Conservation (phyloP, 768 basidiomycete species). For the Hemileccinum impolitum region DNA sequence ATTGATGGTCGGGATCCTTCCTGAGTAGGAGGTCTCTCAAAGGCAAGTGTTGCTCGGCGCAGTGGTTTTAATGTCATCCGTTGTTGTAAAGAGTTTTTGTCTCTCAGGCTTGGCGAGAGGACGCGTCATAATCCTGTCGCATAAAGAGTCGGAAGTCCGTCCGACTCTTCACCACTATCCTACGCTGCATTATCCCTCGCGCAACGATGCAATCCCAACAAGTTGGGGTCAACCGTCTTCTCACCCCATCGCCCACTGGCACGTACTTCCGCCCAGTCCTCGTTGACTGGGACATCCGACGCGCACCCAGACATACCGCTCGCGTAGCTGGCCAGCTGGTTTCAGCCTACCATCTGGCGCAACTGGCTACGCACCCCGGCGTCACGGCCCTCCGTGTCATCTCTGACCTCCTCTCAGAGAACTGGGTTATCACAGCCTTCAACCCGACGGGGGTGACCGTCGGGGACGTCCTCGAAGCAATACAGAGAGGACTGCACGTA, state of each 20-base stretch:
- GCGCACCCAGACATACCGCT: conserved; percentile 32
- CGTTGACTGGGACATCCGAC: conserved; percentile 51
- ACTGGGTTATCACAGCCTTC: conserved; percentile 41
- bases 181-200: conserved; percentile 4
- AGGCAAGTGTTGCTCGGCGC: conserved; percentile 14
- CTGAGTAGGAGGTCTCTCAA: conserved; percentile 1
- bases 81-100: not conserved
- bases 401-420: conserved; percentile 44
- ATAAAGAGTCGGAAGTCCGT: conserved; percentile 13
- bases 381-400: conserved; percentile 36
- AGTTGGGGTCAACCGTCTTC: conserved; percentile 16
- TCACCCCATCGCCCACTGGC: conserved; percentile 12
- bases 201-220: conserved; percentile 14
- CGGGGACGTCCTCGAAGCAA: conserved; percentile 47
- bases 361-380: conserved; percentile 44
- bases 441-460: conserved; percentile 49
- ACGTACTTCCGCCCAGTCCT: conserved; percentile 12
- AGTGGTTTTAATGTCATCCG: conserved; percentile 8
- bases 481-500: conserved; percentile 36
- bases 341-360: conserved; percentile 30
- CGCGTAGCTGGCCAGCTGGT: conserved; percentile 7
- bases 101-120: not conserved
- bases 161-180: not conserved
- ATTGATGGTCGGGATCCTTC: not conserved
- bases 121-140: not conserved